Evolutionary conservation across 2,329 filamentous ascomycete genomes (phyloP).

Genomic region (Calonectria multiphialidica): DNA sequence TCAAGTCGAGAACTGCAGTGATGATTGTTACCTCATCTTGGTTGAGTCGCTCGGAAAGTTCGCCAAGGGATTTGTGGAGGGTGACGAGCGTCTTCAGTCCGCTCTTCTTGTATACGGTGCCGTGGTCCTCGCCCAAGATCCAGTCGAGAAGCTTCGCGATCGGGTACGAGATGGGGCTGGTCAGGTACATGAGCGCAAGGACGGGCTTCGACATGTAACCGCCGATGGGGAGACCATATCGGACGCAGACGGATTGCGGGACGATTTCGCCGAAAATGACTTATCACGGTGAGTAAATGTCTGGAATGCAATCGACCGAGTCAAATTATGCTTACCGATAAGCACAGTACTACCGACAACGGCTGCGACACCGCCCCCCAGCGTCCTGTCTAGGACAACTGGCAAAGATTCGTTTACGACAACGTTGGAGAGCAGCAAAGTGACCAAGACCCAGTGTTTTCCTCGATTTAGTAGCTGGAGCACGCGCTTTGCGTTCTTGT

Average conservation of each 20-base stretch:
- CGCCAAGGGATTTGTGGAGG: conserved; percentile 90
- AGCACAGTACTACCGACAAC: conserved; percentile 93
- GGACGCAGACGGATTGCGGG: conserved; percentile 95
- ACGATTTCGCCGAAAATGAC: conserved; percentile 99
- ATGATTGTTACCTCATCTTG: conserved; percentile 99
- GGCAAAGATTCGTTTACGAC: conserved; percentile 98
- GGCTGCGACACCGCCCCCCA: conserved; percentile 94
- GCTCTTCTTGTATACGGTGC: conserved; percentile 97
- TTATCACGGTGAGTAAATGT: conserved; percentile 52
- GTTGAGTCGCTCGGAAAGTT: conserved; percentile 89
- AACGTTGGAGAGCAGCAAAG: conserved; percentile 92
- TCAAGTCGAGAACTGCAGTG: conserved; percentile 93
- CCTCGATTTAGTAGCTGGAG: conserved; percentile 84
- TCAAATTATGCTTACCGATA: conserved; percentile 75
- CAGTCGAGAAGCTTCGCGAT: conserved; percentile 95
- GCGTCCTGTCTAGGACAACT: conserved; percentile 92
- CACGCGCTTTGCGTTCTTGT: conserved; percentile 86
- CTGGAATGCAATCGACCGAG: background rate
- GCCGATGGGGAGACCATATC: conserved; percentile 94
- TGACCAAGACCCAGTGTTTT: conserved; percentile 99
- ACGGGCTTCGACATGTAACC: conserved; percentile 94
- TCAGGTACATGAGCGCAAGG: conserved; percentile 89
- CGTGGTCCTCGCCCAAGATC: conserved; percentile 93
- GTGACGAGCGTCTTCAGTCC: conserved; percentile 97
- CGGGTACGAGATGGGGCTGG: conserved; percentile 91